These are phyloP conservation scores for Cyclostephanos tholiformis DNA, from an alignment of 108 stramenopile species.

Conservation along the genomic window DNA sequence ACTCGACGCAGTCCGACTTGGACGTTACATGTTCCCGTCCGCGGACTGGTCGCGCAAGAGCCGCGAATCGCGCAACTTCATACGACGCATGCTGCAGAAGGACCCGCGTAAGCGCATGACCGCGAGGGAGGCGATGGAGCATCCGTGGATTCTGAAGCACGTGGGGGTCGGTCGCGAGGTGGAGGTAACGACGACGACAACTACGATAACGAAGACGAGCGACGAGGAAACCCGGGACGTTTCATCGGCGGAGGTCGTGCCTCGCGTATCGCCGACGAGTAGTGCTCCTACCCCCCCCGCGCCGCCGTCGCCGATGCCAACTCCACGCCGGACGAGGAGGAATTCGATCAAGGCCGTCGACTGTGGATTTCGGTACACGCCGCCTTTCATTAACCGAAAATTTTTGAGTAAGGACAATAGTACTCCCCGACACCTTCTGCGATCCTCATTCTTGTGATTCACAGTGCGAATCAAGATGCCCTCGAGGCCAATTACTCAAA, in stretches of 20 bases:
- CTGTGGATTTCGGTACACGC: neutral
- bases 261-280: neutral
- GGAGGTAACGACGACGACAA: too few species aligned
- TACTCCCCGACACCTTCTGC: neutral
- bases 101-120: conserved; percentile 48
- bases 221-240: neutral
- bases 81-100: conserved; percentile 35
- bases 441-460: neutral
- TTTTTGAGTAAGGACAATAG: neutral
- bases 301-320: neutral
- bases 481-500: too few species aligned
- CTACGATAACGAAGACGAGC: neutral
- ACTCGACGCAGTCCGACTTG: neutral
- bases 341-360: neutral
- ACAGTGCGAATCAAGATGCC: too few species aligned
- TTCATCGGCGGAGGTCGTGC: neutral
- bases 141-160: conserved; percentile 41
- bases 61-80: conserved; percentile 50
- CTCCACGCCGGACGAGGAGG: neutral
- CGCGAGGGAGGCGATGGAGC: conserved; percentile 49
- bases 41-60: conserved; percentile 53
- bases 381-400: neutral
- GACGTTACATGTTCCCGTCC: conserved; percentile 36
- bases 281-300: neutral
- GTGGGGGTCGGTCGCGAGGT: neutral